Evolutionary conservation across 176 grass and related monocot genomes (phyloP).

Genomic region (Zoysia japonica): DNA sequence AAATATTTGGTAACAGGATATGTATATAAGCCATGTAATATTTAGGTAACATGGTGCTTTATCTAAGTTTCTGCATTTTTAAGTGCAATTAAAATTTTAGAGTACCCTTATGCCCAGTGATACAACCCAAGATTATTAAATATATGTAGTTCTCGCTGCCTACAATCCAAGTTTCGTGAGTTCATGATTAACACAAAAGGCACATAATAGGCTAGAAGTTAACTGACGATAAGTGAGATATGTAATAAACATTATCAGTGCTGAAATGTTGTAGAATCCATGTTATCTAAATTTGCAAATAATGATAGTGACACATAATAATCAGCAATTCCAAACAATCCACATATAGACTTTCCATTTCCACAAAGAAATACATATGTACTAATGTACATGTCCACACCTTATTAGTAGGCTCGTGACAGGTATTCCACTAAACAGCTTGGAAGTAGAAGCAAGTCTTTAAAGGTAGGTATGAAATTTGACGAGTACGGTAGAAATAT

Average conservation of each 20-base stretch:
- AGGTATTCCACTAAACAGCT: not conserved
- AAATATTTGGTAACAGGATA: slow-evolving; percentile 6
- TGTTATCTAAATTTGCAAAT: slow-evolving; percentile 24
- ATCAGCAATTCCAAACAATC: slow-evolving; percentile 7
- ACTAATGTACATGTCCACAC: too few species aligned
- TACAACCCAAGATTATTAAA: slow-evolving; percentile 10
- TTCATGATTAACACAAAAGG: not conserved
- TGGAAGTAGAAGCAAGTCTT: not conserved
- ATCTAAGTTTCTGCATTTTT: not conserved
- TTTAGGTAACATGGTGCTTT: not conserved
- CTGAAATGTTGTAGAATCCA: slow-evolving; percentile 16
- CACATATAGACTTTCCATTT: not conserved
- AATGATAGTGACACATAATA: slow-evolving; percentile 28
- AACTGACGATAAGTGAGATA: slow-evolving; percentile 20
- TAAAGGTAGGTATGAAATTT: slow-evolving; percentile 16
- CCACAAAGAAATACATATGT: not conserved
- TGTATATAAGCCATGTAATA: too few species aligned
- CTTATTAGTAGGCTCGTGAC: not conserved
- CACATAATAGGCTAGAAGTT: not conserved
- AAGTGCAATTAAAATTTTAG: slow-evolving; percentile 14
- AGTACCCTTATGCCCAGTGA: not conserved
- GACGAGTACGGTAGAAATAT: slow-evolving; percentile 24
- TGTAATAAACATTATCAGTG: slow-evolving; percentile 2
- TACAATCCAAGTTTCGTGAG: not conserved
- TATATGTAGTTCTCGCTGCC: too few species aligned